phyloP scores from a whole-genome alignment of 768 basidiomycete species.

The Boletus rubropictus region DNA sequence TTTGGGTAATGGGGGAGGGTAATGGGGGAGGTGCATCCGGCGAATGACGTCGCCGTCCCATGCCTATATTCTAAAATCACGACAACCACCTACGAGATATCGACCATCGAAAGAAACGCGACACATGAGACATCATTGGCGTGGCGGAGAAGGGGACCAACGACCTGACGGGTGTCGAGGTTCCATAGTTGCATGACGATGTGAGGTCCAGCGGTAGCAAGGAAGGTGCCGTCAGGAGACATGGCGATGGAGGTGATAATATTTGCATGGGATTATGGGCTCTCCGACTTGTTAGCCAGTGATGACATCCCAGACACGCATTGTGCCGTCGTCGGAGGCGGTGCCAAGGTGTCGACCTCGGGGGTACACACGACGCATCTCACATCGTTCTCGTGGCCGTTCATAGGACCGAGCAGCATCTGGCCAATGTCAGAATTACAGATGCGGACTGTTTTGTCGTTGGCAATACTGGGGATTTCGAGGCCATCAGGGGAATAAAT shows the following conservation, averaged over 20 bases:
- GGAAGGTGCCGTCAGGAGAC: slow-evolving; percentile 27
- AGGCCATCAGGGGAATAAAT: slow-evolving; percentile 34
- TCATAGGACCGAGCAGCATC: slow-evolving; percentile 20
- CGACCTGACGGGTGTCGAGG: slow-evolving; percentile 18
- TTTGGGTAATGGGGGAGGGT: slow-evolving; percentile 9
- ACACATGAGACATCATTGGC: slow-evolving; percentile 29
- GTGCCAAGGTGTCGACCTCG: slow-evolving; percentile 26
- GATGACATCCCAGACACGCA: slow-evolving; percentile 29
- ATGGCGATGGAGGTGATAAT: slow-evolving; percentile 30
- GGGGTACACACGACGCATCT: slow-evolving; percentile 29
- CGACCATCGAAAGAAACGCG: slow-evolving; percentile 28
- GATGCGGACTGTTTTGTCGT: slow-evolving; percentile 29
- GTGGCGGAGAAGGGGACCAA: slow-evolving; percentile 21
- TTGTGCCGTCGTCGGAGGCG: slow-evolving; percentile 27
- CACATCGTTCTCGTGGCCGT: slow-evolving; percentile 27
- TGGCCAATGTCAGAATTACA: slow-evolving; percentile 36
- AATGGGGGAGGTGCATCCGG: slow-evolving; percentile 6
- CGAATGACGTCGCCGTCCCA: slow-evolving; percentile 24
- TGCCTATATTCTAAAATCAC: slow-evolving; percentile 27
- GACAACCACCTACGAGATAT: slow-evolving; percentile 24
- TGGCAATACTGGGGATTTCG: slow-evolving; percentile 29
- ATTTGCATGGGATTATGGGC: slow-evolving; percentile 25
- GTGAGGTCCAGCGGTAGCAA: slow-evolving; percentile 31
- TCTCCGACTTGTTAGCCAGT: slow-evolving; percentile 28
- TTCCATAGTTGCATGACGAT: slow-evolving; percentile 29